Base-by-base conservation (phyloP, 2,329 filamentous ascomycete species). In the Colletotrichum lupini region DNA sequence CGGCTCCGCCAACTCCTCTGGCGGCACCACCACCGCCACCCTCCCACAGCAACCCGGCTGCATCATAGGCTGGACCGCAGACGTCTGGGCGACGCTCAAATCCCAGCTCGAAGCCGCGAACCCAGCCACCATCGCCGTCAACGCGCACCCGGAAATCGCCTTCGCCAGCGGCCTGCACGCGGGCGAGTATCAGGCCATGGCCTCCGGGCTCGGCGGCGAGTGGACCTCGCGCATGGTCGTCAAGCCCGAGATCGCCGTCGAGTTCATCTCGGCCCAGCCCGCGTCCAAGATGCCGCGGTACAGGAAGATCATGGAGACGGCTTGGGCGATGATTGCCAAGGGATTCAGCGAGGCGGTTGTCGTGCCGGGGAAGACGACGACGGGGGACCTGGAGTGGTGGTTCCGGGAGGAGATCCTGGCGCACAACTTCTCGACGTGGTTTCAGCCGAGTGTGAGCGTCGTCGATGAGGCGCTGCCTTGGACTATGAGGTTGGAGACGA, bases 361-460 rank as follows among this genome's bases (percentile, higher is more conserved):
- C 62, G 76, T 75, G 22, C 85, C 87, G 0, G 85, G 84, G 0
- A 72, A 75, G 59, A 86, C 85, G 24, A 87, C 83, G 3, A 84
- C 85, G 8, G 66, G 79, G 79, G 86, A 87, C 68, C 80, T 88
- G 3, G 85, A 86, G 75, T 88, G 86, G 86, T 87, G 85, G 85
- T 81, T 88, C 78, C 81, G 86, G n/a, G 85, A 87, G 52, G 83
- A 82, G 75, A 82, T 87, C 26, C 84, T 86, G 77, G 80, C 81
- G 35, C 79, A 86, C 67, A 87, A 88, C 77, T 87, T 87, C 78
- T 86, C 84, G 6, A 88, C 86, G 5, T 88, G 87, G 87, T 88
- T 88, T 75, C 85, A 87, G 22, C 86, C 86, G 2, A 79, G 80
- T 67, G 85, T 88, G 19, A 83, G 79, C 59, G 82, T 88, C 67